A percentile compares a stretch with the other conserved stretches of the same genome.
Evolutionary conservation across 306 rosid genomes (phyloP).

Genomic region (Lathyrus tuberosus): DNA sequence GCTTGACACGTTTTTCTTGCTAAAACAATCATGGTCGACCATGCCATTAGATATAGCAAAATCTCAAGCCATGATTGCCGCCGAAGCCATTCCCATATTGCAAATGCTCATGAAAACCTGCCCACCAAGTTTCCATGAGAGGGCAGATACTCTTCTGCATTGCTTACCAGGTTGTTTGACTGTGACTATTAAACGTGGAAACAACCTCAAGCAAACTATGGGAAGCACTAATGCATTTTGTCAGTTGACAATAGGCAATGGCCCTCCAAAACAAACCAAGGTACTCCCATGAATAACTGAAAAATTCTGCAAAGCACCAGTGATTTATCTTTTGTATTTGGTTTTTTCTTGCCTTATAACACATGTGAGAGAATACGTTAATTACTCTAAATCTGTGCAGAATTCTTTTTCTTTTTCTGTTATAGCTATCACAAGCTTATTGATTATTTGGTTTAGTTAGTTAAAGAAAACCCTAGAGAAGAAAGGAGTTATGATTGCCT

Average conservation of each 20-base stretch:
- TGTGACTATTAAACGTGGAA: slow-evolving; percentile 88
- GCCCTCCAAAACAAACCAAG: slow-evolving; percentile 98
- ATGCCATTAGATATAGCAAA: slow-evolving; percentile 86
- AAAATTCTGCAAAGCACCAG: slow-evolving; percentile 27
- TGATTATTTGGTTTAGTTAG: not conserved
- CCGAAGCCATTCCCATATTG: slow-evolving; percentile 95
- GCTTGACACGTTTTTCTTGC: slow-evolving; percentile 77
- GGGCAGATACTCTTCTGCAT: slow-evolving; percentile 90
- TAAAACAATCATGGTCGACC: slow-evolving; percentile 91
- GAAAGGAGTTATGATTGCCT: too few relatives aligned
- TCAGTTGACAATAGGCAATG: slow-evolving; percentile 82
- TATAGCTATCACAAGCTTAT: not conserved
- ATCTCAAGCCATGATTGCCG: slow-evolving; percentile 86
- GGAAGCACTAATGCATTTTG: slow-evolving; percentile 97
- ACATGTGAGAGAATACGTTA: not conserved
- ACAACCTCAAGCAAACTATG: slow-evolving; percentile 91
- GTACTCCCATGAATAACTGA: slow-evolving; percentile 46
- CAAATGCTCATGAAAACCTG: slow-evolving; percentile 99
- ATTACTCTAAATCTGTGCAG: not conserved
- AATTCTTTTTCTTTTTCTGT: not conserved
- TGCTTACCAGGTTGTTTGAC: slow-evolving; percentile 99
- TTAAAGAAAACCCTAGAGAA: not conserved
- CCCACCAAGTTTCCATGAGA: slow-evolving; percentile 97
- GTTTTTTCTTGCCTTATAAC: not conserved
- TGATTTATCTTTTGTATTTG: slow-evolving; percentile 26